Evolutionary conservation across 139 green algal genomes (phyloP), one percentile per base, ranked within the genome.

Genomic region (Ettlia oleoabundans): DNA sequence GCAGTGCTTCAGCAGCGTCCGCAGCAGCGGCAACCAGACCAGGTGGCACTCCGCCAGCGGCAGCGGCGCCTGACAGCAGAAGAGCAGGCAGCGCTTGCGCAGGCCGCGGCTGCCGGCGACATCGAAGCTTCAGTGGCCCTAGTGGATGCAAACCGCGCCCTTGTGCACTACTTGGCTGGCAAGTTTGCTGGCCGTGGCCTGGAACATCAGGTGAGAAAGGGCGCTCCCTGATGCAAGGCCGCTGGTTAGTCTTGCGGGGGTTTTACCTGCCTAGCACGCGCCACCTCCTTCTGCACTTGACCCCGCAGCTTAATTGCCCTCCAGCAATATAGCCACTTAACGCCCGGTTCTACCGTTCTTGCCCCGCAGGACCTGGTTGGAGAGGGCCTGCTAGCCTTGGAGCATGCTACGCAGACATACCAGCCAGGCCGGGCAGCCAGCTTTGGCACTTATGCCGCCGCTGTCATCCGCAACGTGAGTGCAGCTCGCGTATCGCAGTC

Each of bases 281-380:
- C n/a, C n/a, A n/a, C n/a, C n/a, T n/a, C n/a, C n/a, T n/a, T n/a
- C n/a, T n/a, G n/a, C n/a, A n/a, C n/a, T n/a, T n/a, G n/a, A n/a
- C n/a, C n/a, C n/a, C n/a, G n/a, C n/a, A n/a, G n/a, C n/a, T n/a
- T n/a, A n/a, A n/a, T n/a, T n/a, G n/a, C n/a, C n/a, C n/a, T n/a
- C n/a, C n/a, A n/a, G n/a, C n/a, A n/a, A n/a, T n/a, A n/a, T n/a
- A n/a, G n/a, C n/a, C n/a, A n/a, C n/a, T n/a, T n/a, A n/a, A n/a
- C n/a, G n/a, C n/a, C n/a, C n/a, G n/a, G n/a, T 58, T 15, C 15
- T 15, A 10, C 47, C 15, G 47, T 15, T 15, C 15, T 58, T 15
- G 47, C 47, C 47, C 28, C 37, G 41, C 68, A 76, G 68, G 68
- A 76, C 68, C 68, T 76, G 4, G 68, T 76, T 26, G 68, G 21